phyloP scores from a whole-genome alignment of 2,329 filamentous ascomycete species.

The Xylariaceae sp. region DNA sequence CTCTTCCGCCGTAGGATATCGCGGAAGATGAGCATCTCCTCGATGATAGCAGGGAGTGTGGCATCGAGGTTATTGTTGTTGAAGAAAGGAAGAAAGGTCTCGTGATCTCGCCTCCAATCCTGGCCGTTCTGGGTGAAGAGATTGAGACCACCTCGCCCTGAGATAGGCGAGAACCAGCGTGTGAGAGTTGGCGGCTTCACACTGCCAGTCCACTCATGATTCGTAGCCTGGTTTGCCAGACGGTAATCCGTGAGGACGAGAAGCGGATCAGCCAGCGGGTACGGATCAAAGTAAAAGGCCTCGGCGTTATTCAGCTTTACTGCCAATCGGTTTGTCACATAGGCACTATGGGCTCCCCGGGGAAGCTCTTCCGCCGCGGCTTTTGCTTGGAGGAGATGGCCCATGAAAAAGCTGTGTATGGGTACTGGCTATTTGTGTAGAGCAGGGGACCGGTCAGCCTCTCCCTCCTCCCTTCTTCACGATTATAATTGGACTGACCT shows the following conservation, averaged over 20 bases:
- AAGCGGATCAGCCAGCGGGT: constrained; percentile 37
- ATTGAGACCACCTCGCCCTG: constrained; percentile 37
- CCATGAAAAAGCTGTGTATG: constrained; percentile 37
- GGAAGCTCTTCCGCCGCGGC: constrained; percentile 37
- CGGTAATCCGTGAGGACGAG: constrained; percentile 39
- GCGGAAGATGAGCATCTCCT: constrained; percentile 38
- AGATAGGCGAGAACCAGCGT: constrained; percentile 42
- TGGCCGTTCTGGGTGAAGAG: constrained; percentile 43
- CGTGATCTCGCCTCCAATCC: constrained; percentile 39
- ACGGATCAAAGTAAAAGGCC: constrained; percentile 42
- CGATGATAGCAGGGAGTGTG: constrained; percentile 36
- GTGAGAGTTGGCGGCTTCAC: constrained; percentile 38
- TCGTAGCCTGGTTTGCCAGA: constrained; percentile 40
- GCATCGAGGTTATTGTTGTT: constrained; percentile 42
- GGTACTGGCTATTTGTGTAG: constrained; percentile 36
- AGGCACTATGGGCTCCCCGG: constrained; percentile 34
- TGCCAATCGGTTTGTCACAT: constrained; percentile 33
- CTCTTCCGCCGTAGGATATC: constrained; percentile 34
- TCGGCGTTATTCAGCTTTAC: constrained; percentile 30
- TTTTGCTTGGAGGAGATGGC: constrained; percentile 41
- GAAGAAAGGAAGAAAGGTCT: constrained; percentile 41
- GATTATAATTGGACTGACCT: constrained; percentile 25
- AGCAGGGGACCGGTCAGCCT: constrained; percentile 5
- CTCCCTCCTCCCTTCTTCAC: neutral
- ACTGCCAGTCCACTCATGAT: constrained; percentile 35